Conservation (phyloP, 257 asterid genomes). For the Solanum corneliomulleri region DNA sequence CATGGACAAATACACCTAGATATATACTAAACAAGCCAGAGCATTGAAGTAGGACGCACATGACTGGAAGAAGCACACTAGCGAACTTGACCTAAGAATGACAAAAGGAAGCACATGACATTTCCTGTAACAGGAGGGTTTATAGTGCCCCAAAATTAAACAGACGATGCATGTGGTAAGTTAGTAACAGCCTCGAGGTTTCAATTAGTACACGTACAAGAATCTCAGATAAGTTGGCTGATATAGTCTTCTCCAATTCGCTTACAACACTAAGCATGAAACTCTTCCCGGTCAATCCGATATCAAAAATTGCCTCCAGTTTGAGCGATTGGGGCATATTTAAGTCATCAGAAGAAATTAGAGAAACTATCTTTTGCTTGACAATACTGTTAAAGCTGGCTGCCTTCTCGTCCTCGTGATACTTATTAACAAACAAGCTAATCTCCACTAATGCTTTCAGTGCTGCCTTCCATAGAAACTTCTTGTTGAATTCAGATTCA, state of each 20-base stretch:
- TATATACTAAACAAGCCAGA: not conserved
- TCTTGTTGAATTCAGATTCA: conserved; percentile 35
- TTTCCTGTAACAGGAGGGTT: not conserved
- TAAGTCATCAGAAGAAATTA: conserved; percentile 46
- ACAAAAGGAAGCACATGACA: not conserved
- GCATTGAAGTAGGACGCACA: not conserved
- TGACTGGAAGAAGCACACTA: not conserved
- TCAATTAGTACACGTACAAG: conserved; percentile 44
- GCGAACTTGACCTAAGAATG: not conserved
- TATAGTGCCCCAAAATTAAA: not conserved
- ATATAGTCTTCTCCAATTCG: conserved; percentile 55
- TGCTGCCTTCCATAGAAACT: conserved; percentile 47
- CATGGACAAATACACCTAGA: not conserved
- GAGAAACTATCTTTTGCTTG: conserved; percentile 45
- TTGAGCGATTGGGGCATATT: conserved; percentile 45
- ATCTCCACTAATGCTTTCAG: conserved; percentile 62
- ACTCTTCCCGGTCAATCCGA: conserved; percentile 52
- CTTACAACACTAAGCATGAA: conserved; percentile 52
- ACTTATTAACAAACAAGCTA: conserved; percentile 40
- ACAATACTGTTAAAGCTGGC: conserved; percentile 53
- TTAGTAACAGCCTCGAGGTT: not conserved
- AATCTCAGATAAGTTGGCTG: conserved; percentile 43
- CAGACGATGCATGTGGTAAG: not conserved
- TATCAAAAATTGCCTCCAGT: conserved; percentile 59
- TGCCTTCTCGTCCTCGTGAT: conserved; percentile 44